Evolutionary conservation across 345 rosid species (phyloP).

Genomic region (Boechera retrofracta): DNA sequence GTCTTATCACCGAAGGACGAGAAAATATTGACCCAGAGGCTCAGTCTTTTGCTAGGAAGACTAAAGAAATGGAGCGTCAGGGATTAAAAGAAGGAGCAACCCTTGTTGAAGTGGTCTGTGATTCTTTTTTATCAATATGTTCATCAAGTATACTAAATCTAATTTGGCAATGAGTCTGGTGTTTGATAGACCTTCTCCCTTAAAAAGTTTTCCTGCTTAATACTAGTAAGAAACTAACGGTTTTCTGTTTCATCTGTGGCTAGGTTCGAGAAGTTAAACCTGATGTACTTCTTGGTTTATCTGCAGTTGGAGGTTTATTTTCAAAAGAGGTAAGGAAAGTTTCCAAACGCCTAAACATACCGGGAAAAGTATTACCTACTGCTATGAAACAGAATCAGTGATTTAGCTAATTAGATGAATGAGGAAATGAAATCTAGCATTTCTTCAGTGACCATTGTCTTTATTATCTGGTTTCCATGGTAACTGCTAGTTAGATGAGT

Average conservation of each 20-base stretch:
- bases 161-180: slow-evolving; percentile 26
- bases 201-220: background rate
- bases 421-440: background rate
- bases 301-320: slow-evolving; percentile 99
- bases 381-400: slow-evolving; percentile 19
- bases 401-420: slow-evolving; percentile 1
- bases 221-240: slow-evolving; percentile 20
- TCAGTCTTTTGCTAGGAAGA: slow-evolving; percentile 79
- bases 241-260: slow-evolving; percentile 40
- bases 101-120: slow-evolving; percentile 84
- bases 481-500: background rate
- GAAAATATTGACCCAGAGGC: slow-evolving; percentile 78
- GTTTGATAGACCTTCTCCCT: background rate
- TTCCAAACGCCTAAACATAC: slow-evolving; percentile 7
- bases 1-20: slow-evolving; percentile 90
- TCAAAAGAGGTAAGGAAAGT: slow-evolving; percentile 77
- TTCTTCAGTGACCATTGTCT: slow-evolving; percentile 1
- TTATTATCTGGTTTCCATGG: background rate
- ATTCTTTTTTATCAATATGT: slow-evolving; percentile 17
- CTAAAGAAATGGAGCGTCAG: slow-evolving; percentile 81
- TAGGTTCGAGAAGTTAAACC: slow-evolving; percentile 95
- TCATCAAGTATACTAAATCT: slow-evolving; percentile 9
- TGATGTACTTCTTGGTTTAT: slow-evolving; percentile 98
- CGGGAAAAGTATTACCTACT: background rate
- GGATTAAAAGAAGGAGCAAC: slow-evolving; percentile 89